Evolutionary conservation across 2,329 filamentous ascomycete genomes (phyloP).

Genomic region (Tolypocladium pustulatum): DNA sequence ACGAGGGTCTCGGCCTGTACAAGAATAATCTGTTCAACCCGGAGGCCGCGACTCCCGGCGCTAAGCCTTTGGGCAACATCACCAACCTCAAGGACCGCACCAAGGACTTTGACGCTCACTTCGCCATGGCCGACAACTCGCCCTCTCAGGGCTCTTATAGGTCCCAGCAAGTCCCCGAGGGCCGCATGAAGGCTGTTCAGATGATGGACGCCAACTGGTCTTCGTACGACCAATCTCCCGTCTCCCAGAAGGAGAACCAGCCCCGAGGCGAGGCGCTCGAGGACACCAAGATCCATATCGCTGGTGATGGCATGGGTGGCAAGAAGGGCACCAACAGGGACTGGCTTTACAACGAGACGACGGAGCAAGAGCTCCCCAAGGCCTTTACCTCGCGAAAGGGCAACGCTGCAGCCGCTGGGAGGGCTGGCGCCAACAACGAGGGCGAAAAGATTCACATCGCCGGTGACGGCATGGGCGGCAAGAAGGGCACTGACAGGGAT

Average conservation of each 20-base stretch:
- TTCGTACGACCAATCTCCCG: slow-evolving; percentile 43
- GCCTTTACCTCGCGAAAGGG: slow-evolving; percentile 20
- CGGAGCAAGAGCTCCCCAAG: slow-evolving; percentile 14
- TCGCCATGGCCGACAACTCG: slow-evolving; percentile 61
- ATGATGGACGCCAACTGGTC: slow-evolving; percentile 61
- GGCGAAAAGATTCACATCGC: slow-evolving; percentile 37
- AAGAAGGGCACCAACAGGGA: slow-evolving; percentile 40
- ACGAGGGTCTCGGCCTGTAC: slow-evolving; percentile 61
- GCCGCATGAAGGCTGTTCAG: slow-evolving; percentile 59
- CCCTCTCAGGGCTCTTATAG: slow-evolving; percentile 32
- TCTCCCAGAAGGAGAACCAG: slow-evolving; percentile 40
- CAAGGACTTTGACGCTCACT: slow-evolving; percentile 72
- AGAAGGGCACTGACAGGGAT: slow-evolving; percentile 37
- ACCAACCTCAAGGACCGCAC: slow-evolving; percentile 63
- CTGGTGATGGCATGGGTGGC: slow-evolving; percentile 58
- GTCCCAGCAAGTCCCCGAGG: slow-evolving; percentile 38
- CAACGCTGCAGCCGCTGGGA: slow-evolving; percentile 7
- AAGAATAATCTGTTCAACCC: slow-evolving; percentile 63
- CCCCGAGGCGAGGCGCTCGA: slow-evolving; percentile 35
- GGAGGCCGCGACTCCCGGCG: slow-evolving; percentile 29
- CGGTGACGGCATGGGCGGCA: slow-evolving; percentile 56
- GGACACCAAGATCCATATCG: slow-evolving; percentile 30
- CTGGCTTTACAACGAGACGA: slow-evolving; percentile 49
- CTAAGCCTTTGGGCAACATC: slow-evolving; percentile 49
- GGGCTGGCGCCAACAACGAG: slow-evolving; percentile 17